Conservation (phyloP, 805 yeast genomes). For the Ogataea methylovora region DNA sequence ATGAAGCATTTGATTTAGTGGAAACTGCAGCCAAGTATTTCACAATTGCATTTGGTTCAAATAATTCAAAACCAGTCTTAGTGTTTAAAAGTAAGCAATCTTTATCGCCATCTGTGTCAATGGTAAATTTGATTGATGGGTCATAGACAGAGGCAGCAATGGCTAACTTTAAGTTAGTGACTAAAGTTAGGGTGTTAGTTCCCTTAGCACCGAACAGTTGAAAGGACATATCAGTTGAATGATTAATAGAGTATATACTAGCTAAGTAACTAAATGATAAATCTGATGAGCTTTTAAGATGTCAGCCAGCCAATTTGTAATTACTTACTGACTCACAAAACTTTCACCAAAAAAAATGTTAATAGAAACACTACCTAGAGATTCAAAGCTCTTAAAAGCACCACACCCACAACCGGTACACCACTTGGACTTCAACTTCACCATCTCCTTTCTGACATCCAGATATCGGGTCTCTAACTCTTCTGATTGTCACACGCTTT, state of each 20-base stretch:
- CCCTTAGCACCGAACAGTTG: constrained; percentile 26
- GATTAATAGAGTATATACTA: background rate
- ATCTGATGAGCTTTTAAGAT: too few relatives aligned
- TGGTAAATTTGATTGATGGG: constrained; percentile 18
- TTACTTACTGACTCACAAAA: background rate
- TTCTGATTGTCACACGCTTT: too few relatives aligned
- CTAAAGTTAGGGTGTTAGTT: constrained; percentile 22
- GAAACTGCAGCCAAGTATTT: constrained; percentile 42
- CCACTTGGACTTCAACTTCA: too few relatives aligned
- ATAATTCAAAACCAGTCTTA: constrained; percentile 39
- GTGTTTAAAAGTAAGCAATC: constrained; percentile 19
- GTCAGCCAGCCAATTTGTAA: background rate
- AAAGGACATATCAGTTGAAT: constrained; percentile 18
- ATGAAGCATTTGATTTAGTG: constrained; percentile 6
- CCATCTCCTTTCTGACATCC: too few relatives aligned
- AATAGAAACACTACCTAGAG: too few relatives aligned
- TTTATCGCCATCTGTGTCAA: constrained; percentile 15
- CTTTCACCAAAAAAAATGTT: background rate
- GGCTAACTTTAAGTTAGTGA: constrained; percentile 34
- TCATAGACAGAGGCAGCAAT: constrained; percentile 31
- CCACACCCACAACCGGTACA: too few relatives aligned
- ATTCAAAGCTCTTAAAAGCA: too few relatives aligned
- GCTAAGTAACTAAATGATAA: too few relatives aligned
- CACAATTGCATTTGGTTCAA: constrained; percentile 64
- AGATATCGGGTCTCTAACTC: too few relatives aligned